A percentile compares a stretch with the other conserved stretches of the same genome.
phyloP scores from a whole-genome alignment of 192 early-diverging fungal species.

The Geosiphon pyriformis region DNA sequence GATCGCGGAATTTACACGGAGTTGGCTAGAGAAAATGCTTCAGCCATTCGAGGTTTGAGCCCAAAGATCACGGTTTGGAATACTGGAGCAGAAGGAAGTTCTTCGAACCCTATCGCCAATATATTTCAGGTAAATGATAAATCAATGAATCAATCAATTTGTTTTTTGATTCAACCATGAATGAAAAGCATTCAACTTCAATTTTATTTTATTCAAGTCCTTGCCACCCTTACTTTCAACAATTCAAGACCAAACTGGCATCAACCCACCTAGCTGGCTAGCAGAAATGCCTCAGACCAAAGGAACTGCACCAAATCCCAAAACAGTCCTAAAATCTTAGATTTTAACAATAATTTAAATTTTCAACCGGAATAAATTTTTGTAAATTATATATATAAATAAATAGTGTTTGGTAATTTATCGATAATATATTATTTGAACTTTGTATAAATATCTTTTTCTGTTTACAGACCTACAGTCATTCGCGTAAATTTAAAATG shows the following conservation, averaged over 20 bases:
- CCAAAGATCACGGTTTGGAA: slow-evolving; percentile 54
- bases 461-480: no score
- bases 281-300: background rate
- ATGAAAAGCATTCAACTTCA: no score
- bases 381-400: no score
- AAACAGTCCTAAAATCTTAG: no score
- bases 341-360: no score
- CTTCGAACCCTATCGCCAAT: slow-evolving; percentile 10
- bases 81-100: slow-evolving; percentile 29
- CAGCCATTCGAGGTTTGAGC: slow-evolving; percentile 43
- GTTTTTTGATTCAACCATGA: slow-evolving; percentile 23
- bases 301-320: background rate
- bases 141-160: background rate
- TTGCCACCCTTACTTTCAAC: slow-evolving; percentile 38
- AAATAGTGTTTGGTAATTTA: no score
- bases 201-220: no score
- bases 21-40: slow-evolving; percentile 43
- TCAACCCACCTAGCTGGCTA: slow-evolving; percentile 29
- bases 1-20: slow-evolving; percentile 44
- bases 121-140: slow-evolving; percentile 26
- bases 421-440: no score
- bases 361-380: no score
- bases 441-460: no score
- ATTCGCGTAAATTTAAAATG: no score
- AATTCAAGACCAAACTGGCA: slow-evolving; percentile 44